Conservation (phyloP, 2,329 filamentous ascomycete genomes). For the Cordyceps fumosorosea region DNA sequence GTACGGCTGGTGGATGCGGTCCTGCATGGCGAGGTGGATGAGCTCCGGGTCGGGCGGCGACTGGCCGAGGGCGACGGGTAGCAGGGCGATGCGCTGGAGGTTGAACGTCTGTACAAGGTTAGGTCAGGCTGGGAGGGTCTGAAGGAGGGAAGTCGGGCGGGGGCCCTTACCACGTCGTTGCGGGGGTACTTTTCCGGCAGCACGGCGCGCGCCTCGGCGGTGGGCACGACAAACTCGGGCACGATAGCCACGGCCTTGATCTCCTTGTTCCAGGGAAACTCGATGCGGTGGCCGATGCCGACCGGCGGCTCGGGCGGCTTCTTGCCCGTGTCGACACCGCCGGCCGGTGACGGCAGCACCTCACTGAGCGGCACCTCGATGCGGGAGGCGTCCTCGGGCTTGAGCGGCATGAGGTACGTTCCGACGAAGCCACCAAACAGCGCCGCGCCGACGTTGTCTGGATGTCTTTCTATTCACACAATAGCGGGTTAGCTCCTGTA, state of each 20-base stretch:
- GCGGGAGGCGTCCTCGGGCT: constrained; percentile 80
- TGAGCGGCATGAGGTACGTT: constrained; percentile 88
- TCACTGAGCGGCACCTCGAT: constrained; percentile 93
- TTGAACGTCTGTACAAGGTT: constrained; percentile 68
- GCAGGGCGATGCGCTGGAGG: constrained; percentile 83
- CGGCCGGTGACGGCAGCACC: constrained; percentile 82
- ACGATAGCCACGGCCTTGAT: constrained; percentile 98
- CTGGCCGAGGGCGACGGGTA: constrained; percentile 82
- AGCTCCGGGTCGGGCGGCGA: constrained; percentile 87
- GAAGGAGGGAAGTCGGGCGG: no score
- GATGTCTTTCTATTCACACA: constrained; percentile 62
- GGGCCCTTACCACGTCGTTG: constrained; percentile 65
- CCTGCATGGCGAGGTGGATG: constrained; percentile 97
- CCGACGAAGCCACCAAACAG: constrained; percentile 95
- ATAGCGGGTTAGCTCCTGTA: background rate
- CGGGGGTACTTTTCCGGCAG: constrained; percentile 70
- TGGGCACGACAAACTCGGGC: constrained; percentile 92
- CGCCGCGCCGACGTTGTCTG: constrained; percentile 90
- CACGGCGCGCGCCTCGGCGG: constrained; percentile 80
- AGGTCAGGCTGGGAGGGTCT: constrained; percentile 13
- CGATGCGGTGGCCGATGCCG: constrained; percentile 93
- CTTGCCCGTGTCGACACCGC: constrained; percentile 83
- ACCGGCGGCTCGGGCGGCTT: constrained; percentile 81
- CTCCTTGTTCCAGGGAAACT: constrained; percentile 86
- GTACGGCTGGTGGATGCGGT: constrained; percentile 96